Evolutionary conservation across 2,329 filamentous ascomycete species (phyloP).

Genomic region (Xylaria sp.): DNA sequence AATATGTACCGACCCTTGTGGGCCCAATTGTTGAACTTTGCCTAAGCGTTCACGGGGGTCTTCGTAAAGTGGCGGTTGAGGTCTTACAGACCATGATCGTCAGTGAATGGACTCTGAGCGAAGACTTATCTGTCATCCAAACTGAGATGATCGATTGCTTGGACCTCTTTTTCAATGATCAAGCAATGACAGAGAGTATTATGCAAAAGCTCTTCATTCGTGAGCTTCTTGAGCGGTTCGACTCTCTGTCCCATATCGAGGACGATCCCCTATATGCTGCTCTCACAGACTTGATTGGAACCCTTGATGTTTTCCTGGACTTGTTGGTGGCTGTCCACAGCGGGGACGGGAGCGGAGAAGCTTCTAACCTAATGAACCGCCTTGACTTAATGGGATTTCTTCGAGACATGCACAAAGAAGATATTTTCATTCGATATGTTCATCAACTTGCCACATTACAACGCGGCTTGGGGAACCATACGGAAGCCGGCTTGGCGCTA

Average conservation of each 20-base stretch:
- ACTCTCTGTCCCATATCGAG: constrained; percentile 70
- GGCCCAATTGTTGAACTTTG: constrained; percentile 93
- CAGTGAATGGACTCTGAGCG: constrained; percentile 95
- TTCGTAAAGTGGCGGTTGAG: constrained; percentile 89
- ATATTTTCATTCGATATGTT: constrained; percentile 95
- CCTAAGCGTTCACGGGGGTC: constrained; percentile 91
- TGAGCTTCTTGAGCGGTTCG: constrained; percentile 85
- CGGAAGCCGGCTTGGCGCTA: constrained; percentile 88
- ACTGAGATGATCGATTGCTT: constrained; percentile 96
- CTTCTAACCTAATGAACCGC: constrained; percentile 86
- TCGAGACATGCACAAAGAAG: constrained; percentile 95
- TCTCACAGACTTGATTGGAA: constrained; percentile 80
- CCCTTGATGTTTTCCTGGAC: constrained; percentile 89
- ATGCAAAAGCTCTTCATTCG: constrained; percentile 91
- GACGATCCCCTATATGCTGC: constrained; percentile 81
- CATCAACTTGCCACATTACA: constrained; percentile 88
- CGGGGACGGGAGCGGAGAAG: constrained; percentile 76
- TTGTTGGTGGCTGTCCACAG: constrained; percentile 90
- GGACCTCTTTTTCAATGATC: constrained; percentile 88
- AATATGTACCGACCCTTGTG: constrained; percentile 93
- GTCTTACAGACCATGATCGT: constrained; percentile 98
- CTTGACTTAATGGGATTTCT: constrained; percentile 95
- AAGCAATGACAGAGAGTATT: constrained; percentile 86
- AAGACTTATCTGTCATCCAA: constrained; percentile 90
- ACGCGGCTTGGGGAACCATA: constrained; percentile 77